Base-by-base conservation (phyloP, 306 rosid species). In the Trifolium repens region DNA sequence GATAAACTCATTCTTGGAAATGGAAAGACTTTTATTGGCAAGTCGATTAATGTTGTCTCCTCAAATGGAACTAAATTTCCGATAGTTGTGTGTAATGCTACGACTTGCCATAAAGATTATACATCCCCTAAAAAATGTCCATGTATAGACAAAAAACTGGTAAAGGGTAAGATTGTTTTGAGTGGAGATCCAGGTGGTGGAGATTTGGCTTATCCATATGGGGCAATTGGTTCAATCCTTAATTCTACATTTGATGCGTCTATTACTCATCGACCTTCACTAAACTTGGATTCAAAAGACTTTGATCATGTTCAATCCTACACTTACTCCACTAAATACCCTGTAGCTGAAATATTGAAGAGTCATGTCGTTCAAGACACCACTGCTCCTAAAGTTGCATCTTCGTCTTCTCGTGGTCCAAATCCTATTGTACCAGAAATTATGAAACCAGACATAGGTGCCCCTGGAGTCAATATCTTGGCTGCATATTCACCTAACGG, bases 381-480 rank as follows among this genome's bases (percentile, higher is more conserved):
- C 1, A 43, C 1, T 4, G 69, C 69, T 24, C 69, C 77, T n/a
- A 15, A 3, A 14, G 3, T 73, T 16, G 69, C 30, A 5, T 5
- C 1, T 27, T 73, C 59, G 24, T 73, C 77, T 44, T 58, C 68
- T 5, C 30, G 77, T 5, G 77, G 58, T 9, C 58, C 58, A 0
- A 52, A 52, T 17, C 9, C 26, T n/a, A 2, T 6, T 22, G 24
- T 52, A 16, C 10, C 9, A 52, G 58, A 52, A 16, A 17, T 52
- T 52, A 52, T 52, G 58, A 52, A 52, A 52, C 58, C 58, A 6
- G 59, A 53, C 17, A 17, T 53, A 53, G 17, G 59, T 53, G 27
- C 78, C 1, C 78, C 78, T 2, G 78, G 78, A 8, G 59, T 73
- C 2, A 5, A 24, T 15, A 73, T 73, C 2, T 44, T 73, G 19